Evolutionary conservation across 108 stramenopile genomes (phyloP).

Genomic region (Nitzschia putrida): DNA sequence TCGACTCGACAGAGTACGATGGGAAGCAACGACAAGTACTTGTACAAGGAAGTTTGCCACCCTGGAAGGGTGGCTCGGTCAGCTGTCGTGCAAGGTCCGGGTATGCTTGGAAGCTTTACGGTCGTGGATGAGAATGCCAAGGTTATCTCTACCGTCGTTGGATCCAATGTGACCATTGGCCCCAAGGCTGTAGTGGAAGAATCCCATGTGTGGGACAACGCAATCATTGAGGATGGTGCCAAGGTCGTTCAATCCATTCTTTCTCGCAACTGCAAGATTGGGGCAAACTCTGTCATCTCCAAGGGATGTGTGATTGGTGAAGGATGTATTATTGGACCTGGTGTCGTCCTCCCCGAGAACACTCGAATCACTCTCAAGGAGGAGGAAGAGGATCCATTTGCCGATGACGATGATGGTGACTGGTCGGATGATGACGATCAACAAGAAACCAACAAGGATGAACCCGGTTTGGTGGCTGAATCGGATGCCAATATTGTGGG

Average conservation of each 20-base stretch:
- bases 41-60: constrained; percentile 30
- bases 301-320: constrained; percentile 88
- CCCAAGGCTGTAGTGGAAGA: constrained; percentile 54
- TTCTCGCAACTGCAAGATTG: constrained; percentile 65
- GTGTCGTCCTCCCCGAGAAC: constrained; percentile 76
- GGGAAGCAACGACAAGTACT: constrained; percentile 12
- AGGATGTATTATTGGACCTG: constrained; percentile 85
- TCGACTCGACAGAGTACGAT: background rate
- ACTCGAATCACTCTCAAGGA: constrained; percentile 79
- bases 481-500: constrained; percentile 64
- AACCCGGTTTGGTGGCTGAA: constrained; percentile 17
- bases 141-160: constrained; percentile 72
- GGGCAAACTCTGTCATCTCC: constrained; percentile 67
- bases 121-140: constrained; percentile 72
- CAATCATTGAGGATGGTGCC: constrained; percentile 71
- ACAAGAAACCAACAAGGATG: constrained; percentile 23
- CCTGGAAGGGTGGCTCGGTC: constrained; percentile 57
- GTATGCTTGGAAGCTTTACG: constrained; percentile 65
- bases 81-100: constrained; percentile 58
- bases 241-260: constrained; percentile 66
- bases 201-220: constrained; percentile 87
- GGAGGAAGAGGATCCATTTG: constrained; percentile 57
- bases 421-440: constrained; percentile 1
- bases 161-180: constrained; percentile 70
- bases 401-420: constrained; percentile 21